phyloP scores from a whole-genome alignment of 2,329 filamentous ascomycete genomes.

The Knufia petricola region DNA sequence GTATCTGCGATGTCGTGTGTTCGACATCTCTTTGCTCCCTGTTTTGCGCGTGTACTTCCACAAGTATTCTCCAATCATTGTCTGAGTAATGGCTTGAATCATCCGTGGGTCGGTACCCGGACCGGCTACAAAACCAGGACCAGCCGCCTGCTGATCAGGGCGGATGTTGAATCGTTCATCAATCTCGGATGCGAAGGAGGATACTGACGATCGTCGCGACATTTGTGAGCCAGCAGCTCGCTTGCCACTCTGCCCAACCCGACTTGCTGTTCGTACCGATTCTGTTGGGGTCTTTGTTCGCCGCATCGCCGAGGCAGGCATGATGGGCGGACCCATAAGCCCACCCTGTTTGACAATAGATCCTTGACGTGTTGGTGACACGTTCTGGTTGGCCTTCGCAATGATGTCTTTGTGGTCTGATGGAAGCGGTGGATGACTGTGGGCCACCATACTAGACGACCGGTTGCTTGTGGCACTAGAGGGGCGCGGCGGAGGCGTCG shows the following conservation, averaged over 20 bases:
- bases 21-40: conserved; percentile 78
- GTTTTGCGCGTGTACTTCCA: conserved; percentile 98
- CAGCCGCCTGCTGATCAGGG: conserved; percentile 44
- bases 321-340: conserved; percentile 72
- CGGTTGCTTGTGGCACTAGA: conserved; percentile 62
- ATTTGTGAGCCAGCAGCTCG: conserved; percentile 31
- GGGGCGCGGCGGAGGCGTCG: conserved; percentile 47
- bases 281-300: conserved; percentile 55
- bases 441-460: conserved; percentile 34
- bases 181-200: conserved; percentile 89
- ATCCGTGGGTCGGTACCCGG: conserved; percentile 83
- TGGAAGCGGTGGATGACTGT: conserved; percentile 61
- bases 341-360: not conserved
- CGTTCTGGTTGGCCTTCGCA: conserved; percentile 53
- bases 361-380: conserved; percentile 7
- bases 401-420: conserved; percentile 75
- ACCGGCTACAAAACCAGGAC: conserved; percentile 54
- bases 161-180: conserved; percentile 81
- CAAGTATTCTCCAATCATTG: conserved; percentile 97
- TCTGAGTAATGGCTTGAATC: conserved; percentile 98
- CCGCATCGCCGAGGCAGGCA: conserved; percentile 67
- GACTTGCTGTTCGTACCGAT: conserved; percentile 36
- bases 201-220: conserved; percentile 73
- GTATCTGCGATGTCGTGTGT: conserved; percentile 83
- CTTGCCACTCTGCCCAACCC: conserved; percentile 25